Evolutionary conservation across 163 green algal genomes (phyloP), one percentile per base, ranked within the genome.

Genomic region (Chlorella variabilis): DNA sequence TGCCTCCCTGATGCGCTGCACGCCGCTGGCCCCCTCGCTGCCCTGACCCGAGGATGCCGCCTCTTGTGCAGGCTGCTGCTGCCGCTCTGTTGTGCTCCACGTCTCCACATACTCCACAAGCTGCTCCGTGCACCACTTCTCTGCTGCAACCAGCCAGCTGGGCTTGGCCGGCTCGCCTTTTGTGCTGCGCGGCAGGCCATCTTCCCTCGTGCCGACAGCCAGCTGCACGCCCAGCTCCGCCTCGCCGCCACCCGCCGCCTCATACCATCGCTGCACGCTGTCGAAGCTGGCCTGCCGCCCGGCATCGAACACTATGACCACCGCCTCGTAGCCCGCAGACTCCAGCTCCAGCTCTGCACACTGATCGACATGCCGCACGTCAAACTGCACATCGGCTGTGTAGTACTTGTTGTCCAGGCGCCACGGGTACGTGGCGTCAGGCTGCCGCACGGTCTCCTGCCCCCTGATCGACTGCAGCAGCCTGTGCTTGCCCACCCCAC

Each of bases 231-330:
- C 39, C 1, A 74, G n/a, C 9, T 71, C 75, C 27, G 42, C 49
- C 15, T 59, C 78, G 39, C 39, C 39, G 58, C 59, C 73, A 25
- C 73, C 75, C 9, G 75, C 58, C 4, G 39, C 21, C 41, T 78
- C 74, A 45, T 48, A 86, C 76, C 86, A 89, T 5, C 25, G 9
- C 18, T 59, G 69, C 1, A 86, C 74, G 18, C n/a, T 62, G 0
- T 29, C 0, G 6, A 91, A 87, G 5, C 68, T 87, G 18, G 36
- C 36, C 0, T 68, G 29, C 0, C 17, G 27, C 0, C 4, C 58
- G 3, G 76, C 77, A 48, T 89, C 88, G 73, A 93, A 87, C 1
- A 93, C 87, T 25, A 94, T 61, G 25, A 94, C 33, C 41, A 92
- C 68, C 4, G 84, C 89, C 61, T 93, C 81, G 20, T 77, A 75